These are phyloP conservation scores for Ambrosia trifida DNA, from an alignment of 129 eudicot species.

Conservation along the genomic window DNA sequence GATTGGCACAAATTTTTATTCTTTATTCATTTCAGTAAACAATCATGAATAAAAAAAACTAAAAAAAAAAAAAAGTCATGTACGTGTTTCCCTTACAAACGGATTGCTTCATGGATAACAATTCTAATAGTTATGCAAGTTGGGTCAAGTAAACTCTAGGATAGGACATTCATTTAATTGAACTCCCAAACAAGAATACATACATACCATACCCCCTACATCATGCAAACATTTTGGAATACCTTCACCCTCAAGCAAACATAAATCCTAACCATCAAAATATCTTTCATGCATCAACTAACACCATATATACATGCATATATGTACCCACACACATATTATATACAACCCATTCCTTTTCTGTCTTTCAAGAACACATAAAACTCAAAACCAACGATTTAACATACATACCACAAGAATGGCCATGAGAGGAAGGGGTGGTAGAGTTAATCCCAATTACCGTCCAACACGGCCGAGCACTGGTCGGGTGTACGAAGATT, in stretches of 20 bases:
- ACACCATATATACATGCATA: not conserved
- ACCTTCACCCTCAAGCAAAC: slow-evolving; percentile 24
- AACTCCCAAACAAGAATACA: slow-evolving; percentile 30
- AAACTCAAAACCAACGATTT: not conserved
- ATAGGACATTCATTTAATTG: slow-evolving; percentile 23
- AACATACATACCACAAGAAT: slow-evolving; percentile 17
- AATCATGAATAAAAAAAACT: not conserved
- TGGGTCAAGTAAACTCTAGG: slow-evolving; percentile 27
- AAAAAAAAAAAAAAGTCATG: not conserved
- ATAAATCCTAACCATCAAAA: slow-evolving; percentile 11
- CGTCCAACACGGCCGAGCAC: slow-evolving; percentile 23
- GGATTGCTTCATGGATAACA: slow-evolving; percentile 14
- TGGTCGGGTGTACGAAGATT: slow-evolving; percentile 49
- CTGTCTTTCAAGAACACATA: slow-evolving; percentile 7
- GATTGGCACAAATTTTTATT: not conserved
- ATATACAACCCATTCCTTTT: not conserved
- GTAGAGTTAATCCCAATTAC: slow-evolving; percentile 34
- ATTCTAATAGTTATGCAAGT: not conserved
- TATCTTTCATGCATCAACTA: not conserved
- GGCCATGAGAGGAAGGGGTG: slow-evolving; percentile 63
- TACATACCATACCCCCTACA: slow-evolving; percentile 14
- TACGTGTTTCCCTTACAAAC: not conserved
- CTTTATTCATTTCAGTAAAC: not conserved
- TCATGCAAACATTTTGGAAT: slow-evolving; percentile 32
- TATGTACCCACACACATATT: not conserved